These are phyloP conservation scores for Exophiala sp. DNA, from an alignment of 2,329 filamentous ascomycete species.

Conservation along the genomic window DNA sequence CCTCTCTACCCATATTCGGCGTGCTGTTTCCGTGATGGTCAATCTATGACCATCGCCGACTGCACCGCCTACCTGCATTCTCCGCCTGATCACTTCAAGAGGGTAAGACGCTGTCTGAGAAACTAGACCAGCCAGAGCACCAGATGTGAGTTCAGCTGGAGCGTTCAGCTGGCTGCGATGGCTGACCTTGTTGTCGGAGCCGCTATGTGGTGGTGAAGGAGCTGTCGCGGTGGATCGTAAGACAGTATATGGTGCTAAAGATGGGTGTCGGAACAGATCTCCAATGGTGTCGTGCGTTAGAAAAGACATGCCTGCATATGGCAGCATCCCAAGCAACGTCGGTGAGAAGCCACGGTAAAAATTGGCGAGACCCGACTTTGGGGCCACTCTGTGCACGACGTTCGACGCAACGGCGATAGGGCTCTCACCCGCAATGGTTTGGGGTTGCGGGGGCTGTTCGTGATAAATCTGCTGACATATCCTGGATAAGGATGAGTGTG, in stretches of 20 bases:
- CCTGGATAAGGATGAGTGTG: constrained; percentile 64
- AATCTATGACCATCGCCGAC: constrained; percentile 84
- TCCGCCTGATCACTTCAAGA: constrained; percentile 81
- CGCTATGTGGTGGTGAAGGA: constrained; percentile 32
- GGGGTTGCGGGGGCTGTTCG: constrained; percentile 56
- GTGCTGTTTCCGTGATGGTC: constrained; percentile 73
- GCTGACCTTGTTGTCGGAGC: constrained; percentile 34
- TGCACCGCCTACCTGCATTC: constrained; percentile 95
- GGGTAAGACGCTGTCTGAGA: constrained; percentile 93
- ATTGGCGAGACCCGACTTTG: constrained; percentile 71
- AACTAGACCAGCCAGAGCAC: constrained; percentile 80
- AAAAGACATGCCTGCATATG: constrained; percentile 94
- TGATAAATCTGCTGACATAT: constrained; percentile 86
- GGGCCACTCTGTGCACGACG: constrained; percentile 51
- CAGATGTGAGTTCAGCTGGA: constrained; percentile 81
- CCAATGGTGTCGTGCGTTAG: constrained; percentile 88
- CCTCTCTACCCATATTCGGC: constrained; percentile 69
- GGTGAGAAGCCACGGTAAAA: constrained; percentile 94
- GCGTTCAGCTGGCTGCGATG: constrained; percentile 70
- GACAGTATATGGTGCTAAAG: constrained; percentile 70
- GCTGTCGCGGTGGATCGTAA: constrained; percentile 50
- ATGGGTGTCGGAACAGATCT: constrained; percentile 71
- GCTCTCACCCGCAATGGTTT: constrained; percentile 34
- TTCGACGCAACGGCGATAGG: constrained; percentile 41
- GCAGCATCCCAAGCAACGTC: constrained; percentile 89